Base-by-base conservation (phyloP, 1,284 basidiomycete genomes). In the Heterobasidion parviporum region DNA sequence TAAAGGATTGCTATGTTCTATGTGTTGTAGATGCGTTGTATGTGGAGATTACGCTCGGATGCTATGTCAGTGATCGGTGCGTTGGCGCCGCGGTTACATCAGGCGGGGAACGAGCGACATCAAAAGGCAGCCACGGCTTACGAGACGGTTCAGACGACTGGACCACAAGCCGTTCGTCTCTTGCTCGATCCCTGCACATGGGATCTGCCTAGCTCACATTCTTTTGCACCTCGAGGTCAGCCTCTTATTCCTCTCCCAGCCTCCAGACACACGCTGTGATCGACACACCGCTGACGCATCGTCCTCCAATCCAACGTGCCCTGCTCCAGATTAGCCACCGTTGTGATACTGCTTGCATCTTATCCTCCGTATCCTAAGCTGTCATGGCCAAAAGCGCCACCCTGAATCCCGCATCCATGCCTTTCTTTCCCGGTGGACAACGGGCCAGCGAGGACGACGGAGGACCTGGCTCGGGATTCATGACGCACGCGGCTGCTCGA, bases 381-480 rank as follows among this genome's bases (percentile, higher is more conserved):
- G 71, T 71, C 64, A 86, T 89, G 83, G 81, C 85, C 57, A 83
- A 80, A 77, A 86, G 82, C 65, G 83, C 79, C 64, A 77, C 83
- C 56, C 74, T 91, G 63, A 89, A 91, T 69, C 88, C 88, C 62
- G 78, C 87, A 60, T 90, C 88, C 57, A 83, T 83, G 67, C 89
- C 89, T 52, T 90, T 91, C 78, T 89, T 89, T 68, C 88, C 89
- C 60, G 84, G 83, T 55, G 76, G 74, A 65, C 68, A 79, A 64
- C 81, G 81, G 63, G 65, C 73, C 63, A 72, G 66, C 62, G 83
- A 84, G 58, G 80, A 83, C 54, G 80, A 82, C 53, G 72, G 71
- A 57, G 63, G 69, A 51, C 71, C 65, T 63, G 72, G 70, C 57
- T 65, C 78, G 48, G 72, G 70, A 55, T 78, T 79, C 63, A 70